These are phyloP conservation scores for Dillenia turbinata DNA, from an alignment of 164 flowering plant species.

Conservation along the genomic window DNA sequence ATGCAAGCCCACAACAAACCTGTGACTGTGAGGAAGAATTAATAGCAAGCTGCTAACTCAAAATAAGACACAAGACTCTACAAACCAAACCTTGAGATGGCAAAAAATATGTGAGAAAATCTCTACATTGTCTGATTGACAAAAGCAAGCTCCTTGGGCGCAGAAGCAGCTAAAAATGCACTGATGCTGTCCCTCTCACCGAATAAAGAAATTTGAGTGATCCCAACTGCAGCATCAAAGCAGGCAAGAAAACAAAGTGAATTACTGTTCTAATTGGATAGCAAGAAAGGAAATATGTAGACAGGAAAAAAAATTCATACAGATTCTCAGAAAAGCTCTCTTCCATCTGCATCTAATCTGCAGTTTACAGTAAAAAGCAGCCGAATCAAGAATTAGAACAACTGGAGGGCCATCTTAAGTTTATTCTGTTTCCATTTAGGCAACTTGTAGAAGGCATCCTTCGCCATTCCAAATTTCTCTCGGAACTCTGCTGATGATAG, in stretches of 20 bases:
- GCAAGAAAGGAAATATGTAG: background rate
- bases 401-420: slow-evolving; percentile 85
- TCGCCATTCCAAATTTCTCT: slow-evolving; percentile 86
- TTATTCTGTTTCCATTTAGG: slow-evolving; percentile 99
- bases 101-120: slow-evolving; percentile 20
- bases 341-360: slow-evolving; percentile 27
- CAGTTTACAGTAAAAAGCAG: slow-evolving; percentile 19
- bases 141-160: slow-evolving; percentile 51
- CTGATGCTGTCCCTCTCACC: slow-evolving; percentile 64
- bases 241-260: slow-evolving; percentile 3
- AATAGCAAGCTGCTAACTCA: slow-evolving; percentile 39
- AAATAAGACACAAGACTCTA: slow-evolving; percentile 10
- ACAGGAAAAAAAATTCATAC: slow-evolving; percentile 21
- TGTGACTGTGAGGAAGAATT: slow-evolving; percentile 35
- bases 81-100: slow-evolving; percentile 23
- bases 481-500: slow-evolving; percentile 79
- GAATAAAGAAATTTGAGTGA: slow-evolving; percentile 12
- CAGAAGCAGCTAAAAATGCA: slow-evolving; percentile 90
- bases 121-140: slow-evolving; percentile 11
- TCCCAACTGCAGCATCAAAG: slow-evolving; percentile 25
- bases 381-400: slow-evolving; percentile 46
- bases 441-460: slow-evolving; percentile 80
- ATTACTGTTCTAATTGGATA: too few species aligned
- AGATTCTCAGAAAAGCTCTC: slow-evolving; percentile 25
- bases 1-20: slow-evolving; percentile 69